Conservation (phyloP, 192 early-diverging fungal species). For the Backusella sp. region DNA sequence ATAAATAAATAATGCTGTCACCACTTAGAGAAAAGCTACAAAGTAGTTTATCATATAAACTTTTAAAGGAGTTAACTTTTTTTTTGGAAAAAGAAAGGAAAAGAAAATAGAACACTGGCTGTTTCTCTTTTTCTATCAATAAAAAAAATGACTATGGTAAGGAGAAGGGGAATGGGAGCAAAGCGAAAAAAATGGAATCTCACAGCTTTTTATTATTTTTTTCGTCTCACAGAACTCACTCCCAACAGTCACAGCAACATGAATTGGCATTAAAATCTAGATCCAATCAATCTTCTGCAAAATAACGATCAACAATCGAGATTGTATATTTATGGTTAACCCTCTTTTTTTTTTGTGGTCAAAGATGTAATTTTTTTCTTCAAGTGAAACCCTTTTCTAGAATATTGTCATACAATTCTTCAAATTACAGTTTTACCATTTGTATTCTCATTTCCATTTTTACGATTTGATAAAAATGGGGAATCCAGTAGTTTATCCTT, state of each 20-base stretch:
- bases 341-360: neutral
- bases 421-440: neutral
- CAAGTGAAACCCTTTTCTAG: neutral
- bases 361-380: neutral
- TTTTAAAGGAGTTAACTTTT: neutral
- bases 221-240: neutral
- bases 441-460: neutral
- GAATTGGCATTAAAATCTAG: neutral
- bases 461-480: neutral
- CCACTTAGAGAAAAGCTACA: neutral
- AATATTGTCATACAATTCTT: neutral
- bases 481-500: neutral
- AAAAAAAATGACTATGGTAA: neutral
- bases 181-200: neutral
- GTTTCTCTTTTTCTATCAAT: neutral
- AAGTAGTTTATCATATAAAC: neutral
- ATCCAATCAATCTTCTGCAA: neutral
- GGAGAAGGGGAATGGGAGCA: neutral
- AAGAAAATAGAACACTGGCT: neutral
- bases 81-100: neutral
- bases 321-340: neutral
- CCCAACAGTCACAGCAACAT: neutral
- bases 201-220: neutral
- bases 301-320: slow-evolving; percentile 3
- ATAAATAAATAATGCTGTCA: neutral